Evolutionary conservation across 495 filamentous ascomycete genomes (phyloP).

Genomic region (Aspergillus ostianus): DNA sequence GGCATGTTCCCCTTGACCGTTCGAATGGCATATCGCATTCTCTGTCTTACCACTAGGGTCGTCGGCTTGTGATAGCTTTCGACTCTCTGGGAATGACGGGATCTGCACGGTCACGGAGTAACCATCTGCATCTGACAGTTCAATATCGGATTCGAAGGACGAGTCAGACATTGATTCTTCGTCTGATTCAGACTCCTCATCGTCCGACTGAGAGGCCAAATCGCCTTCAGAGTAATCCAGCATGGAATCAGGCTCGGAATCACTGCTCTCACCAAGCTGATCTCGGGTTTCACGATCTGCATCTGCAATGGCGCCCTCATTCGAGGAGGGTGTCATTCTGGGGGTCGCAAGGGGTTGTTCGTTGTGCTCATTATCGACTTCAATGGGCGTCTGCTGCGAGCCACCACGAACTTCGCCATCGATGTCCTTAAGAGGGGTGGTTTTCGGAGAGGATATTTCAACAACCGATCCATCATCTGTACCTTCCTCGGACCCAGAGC

Average conservation of each 20-base stretch:
- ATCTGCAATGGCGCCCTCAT: constrained; percentile 1
- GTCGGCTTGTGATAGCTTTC: background rate
- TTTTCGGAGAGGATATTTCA: constrained; percentile 22
- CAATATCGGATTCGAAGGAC: constrained; percentile 10
- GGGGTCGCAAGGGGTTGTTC: constrained; percentile 24
- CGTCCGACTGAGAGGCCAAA: constrained; percentile 8
- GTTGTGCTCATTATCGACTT: constrained; percentile 11
- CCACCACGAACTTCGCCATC: constrained; percentile 2
- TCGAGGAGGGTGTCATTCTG: constrained; percentile 24
- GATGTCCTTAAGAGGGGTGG: constrained; percentile 14
- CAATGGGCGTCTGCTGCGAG: constrained; percentile 17
- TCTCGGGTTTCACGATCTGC: constrained; percentile 9
- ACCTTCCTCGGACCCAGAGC: constrained; percentile 14
- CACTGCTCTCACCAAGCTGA: constrained; percentile 1
- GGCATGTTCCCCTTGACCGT: background rate
- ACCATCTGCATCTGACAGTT: constrained; percentile 11
- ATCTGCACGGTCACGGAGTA: constrained; percentile 4
- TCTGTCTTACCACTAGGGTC: background rate
- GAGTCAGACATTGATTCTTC: constrained; percentile 9
- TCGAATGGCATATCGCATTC: background rate
- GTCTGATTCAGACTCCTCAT: constrained; percentile 12
- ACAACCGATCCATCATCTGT: constrained; percentile 21
- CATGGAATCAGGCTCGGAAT: background rate
- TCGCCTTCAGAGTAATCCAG: background rate
- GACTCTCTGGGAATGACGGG: background rate